Conservation (phyloP, 352 stramenopile species). For the Phytophthora cactorum region DNA sequence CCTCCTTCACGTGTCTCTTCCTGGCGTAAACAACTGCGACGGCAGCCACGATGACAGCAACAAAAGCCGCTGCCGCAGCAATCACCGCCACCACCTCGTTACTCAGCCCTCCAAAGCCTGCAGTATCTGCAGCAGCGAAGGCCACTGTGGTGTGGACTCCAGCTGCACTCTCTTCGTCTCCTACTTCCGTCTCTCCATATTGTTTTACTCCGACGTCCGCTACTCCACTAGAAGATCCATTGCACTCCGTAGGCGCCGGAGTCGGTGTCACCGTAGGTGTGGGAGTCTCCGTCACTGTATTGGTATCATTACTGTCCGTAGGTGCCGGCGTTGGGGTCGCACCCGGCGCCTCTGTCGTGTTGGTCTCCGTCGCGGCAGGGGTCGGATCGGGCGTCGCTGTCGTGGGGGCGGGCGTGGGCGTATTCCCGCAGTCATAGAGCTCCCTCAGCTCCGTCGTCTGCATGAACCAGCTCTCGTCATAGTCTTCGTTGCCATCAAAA, state of each 20-base stretch:
- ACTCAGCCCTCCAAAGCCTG: conserved; percentile 7
- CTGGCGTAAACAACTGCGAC: conserved; percentile 26
- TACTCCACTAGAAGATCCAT: conserved; percentile 18
- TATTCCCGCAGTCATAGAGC: conserved; percentile 33
- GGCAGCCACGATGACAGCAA: conserved; percentile 24
- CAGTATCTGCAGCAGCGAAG: conserved; percentile 21
- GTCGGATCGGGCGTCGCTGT: conserved; percentile 22
- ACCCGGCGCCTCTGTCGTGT: conserved; percentile 3
- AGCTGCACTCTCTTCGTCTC: conserved; percentile 18
- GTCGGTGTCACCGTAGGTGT: conserved; percentile 12
- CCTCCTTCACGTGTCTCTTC: conserved; percentile 21
- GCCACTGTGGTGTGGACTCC: conserved; percentile 4
- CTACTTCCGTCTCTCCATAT: conserved; percentile 11
- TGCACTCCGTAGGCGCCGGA: not conserved
- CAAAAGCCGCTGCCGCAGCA: conserved; percentile 26
- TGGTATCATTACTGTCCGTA: conserved; percentile 8
- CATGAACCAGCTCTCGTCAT: conserved; percentile 42
- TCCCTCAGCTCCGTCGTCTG: conserved; percentile 33
- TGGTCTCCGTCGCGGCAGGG: conserved; percentile 14
- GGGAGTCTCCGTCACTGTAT: conserved; percentile 7
- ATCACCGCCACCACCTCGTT: conserved; percentile 21
- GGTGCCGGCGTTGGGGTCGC: conserved; percentile 8
- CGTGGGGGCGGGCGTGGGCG: conserved; percentile 36
- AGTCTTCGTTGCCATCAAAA: conserved; percentile 32
- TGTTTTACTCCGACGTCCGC: conserved; percentile 1